These are phyloP conservation scores for Fraxinus paxiana DNA, from an alignment of 305 asterid species.

Conservation along the genomic window DNA sequence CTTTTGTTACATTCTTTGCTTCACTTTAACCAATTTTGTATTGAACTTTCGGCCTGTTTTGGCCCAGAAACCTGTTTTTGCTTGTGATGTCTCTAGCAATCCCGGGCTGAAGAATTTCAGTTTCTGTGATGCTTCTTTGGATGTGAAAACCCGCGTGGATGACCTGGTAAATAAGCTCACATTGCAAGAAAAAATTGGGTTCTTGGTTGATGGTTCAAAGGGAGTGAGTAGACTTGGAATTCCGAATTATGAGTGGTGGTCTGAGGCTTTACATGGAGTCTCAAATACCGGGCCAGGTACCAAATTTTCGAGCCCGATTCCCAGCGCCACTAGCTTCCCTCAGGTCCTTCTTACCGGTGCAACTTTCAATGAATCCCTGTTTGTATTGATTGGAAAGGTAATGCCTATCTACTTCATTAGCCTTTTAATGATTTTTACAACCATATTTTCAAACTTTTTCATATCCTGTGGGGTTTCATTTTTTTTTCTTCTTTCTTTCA, in stretches of 20 bases:
- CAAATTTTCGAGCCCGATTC: constrained; percentile 42
- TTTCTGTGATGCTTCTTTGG: constrained; percentile 64
- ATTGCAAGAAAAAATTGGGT: constrained; percentile 70
- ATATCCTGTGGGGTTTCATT: not conserved
- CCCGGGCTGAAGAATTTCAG: constrained; percentile 45
- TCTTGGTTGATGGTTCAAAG: constrained; percentile 47
- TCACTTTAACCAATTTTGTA: constrained; percentile 1
- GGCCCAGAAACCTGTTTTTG: constrained; percentile 54
- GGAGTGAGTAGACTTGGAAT: constrained; percentile 72
- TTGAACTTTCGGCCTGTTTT: constrained; percentile 16
- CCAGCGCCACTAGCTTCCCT: constrained; percentile 84
- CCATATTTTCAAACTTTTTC: not conserved
- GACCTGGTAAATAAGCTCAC: constrained; percentile 69
- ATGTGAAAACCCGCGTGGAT: constrained; percentile 42
- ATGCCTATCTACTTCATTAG: not conserved
- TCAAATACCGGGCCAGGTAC: constrained; percentile 69
- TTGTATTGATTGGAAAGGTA: constrained; percentile 68
- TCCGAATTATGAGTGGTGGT: constrained; percentile 94
- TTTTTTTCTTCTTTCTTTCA: constrained; percentile 1
- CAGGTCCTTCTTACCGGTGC: constrained; percentile 64
- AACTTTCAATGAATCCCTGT: constrained; percentile 56
- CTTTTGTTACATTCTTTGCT: constrained; percentile 33
- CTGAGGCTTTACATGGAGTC: constrained; percentile 89
- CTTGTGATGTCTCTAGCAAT: constrained; percentile 55
- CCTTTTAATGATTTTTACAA: not conserved